A percentile compares a stretch with the other conserved stretches of the same genome.
These are phyloP conservation scores for Coemansia sp. DNA, from an alignment of 192 early-diverging fungal genomes.

Conservation along the genomic window DNA sequence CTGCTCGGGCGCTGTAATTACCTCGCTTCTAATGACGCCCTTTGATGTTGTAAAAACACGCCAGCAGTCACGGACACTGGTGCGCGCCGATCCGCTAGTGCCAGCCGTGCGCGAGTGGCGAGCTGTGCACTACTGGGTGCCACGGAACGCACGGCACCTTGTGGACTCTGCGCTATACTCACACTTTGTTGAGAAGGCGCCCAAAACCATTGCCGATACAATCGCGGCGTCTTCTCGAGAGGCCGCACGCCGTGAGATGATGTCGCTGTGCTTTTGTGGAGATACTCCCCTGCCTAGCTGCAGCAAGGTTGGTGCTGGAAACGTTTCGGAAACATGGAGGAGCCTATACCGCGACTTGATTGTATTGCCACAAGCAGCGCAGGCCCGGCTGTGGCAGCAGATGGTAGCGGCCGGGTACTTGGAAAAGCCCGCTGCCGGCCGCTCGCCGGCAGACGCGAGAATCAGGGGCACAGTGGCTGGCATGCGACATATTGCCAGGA, in stretches of 20 bases:
- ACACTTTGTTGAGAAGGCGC: neutral
- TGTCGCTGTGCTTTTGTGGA: constrained; percentile 22
- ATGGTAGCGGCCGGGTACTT: constrained; percentile 6
- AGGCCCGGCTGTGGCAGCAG: constrained; percentile 20
- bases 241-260: neutral
- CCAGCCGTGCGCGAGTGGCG: constrained; percentile 32
- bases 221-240: neutral
- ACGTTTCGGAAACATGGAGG: constrained; percentile 8
- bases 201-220: neutral
- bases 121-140: constrained; percentile 17
- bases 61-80: constrained; percentile 34
- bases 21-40: constrained; percentile 61
- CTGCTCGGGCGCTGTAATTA: constrained; percentile 75
- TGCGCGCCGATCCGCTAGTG: constrained; percentile 23
- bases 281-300: neutral
- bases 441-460: neutral
- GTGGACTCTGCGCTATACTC: constrained; percentile 17
- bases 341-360: constrained; percentile 30
- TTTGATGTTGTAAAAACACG: constrained; percentile 34
- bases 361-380: constrained; percentile 10
- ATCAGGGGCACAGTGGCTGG: constrained; percentile 60
- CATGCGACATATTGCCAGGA: constrained; percentile 69
- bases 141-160: constrained; percentile 21
- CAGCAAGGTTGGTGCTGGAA: constrained; percentile 3
- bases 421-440: neutral